Conservation (phyloP, 1,284 basidiomycete species). For the Puccinia horiana region DNA sequence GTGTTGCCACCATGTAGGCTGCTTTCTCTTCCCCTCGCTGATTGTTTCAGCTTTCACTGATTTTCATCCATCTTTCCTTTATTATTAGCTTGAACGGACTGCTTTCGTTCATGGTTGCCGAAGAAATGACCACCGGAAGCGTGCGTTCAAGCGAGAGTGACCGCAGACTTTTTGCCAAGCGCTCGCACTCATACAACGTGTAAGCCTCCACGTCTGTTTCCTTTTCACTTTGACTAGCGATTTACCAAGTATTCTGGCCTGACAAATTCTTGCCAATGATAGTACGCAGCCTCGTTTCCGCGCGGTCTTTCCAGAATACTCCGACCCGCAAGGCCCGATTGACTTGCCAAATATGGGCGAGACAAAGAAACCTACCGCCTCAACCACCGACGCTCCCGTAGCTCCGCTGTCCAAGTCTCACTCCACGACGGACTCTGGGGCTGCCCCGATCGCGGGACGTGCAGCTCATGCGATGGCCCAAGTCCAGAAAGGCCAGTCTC, state of each 20-base stretch:
- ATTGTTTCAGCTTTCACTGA: neutral
- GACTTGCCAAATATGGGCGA: slow-evolving; percentile 37
- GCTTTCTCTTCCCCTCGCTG: neutral
- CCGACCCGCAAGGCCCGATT: slow-evolving; percentile 14
- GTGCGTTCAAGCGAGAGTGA: neutral
- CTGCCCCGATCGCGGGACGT: slow-evolving; percentile 22
- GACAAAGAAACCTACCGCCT: neutral
- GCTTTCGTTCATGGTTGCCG: slow-evolving; percentile 33
- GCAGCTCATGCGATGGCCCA: slow-evolving; percentile 38
- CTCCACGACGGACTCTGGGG: neutral
- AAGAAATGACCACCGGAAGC: slow-evolving; percentile 15
- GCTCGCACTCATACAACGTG: slow-evolving; percentile 16
- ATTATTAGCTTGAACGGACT: slow-evolving; percentile 12
- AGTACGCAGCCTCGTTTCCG: neutral
- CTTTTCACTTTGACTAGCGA: neutral
- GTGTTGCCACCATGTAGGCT: slow-evolving; percentile 14
- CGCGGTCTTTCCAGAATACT: slow-evolving; percentile 23
- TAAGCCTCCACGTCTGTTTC: neutral
- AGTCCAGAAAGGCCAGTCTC: slow-evolving; percentile 44
- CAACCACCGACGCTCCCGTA: neutral
- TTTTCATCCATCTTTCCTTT: neutral
- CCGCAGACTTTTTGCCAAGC: neutral
- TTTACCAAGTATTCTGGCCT: neutral
- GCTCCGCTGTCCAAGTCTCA: neutral
- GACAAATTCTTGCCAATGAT: neutral